Evolutionary conservation across 2,329 filamentous ascomycete species (phyloP).

Genomic region (Coleophoma crateriformis): DNA sequence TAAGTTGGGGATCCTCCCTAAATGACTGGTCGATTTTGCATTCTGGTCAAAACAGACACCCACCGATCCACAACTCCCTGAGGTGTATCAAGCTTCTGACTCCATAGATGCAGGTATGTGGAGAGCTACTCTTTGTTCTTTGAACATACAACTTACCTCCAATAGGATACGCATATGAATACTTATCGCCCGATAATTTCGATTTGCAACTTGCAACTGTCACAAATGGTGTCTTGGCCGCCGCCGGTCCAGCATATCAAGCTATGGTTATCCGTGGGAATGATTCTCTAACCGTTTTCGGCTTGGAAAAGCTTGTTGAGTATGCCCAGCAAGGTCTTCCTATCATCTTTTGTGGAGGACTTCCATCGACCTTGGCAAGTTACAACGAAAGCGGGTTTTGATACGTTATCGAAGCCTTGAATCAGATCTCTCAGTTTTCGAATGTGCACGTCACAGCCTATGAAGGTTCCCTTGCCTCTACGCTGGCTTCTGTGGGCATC

Average conservation of each 20-base stretch:
- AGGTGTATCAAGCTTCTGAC: neutral
- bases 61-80: neutral
- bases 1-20: neutral
- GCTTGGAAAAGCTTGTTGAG: constrained; percentile 26
- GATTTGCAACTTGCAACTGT: constrained; percentile 31
- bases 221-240: constrained; percentile 29
- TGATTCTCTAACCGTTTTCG: constrained; percentile 30
- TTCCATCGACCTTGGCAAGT: constrained; percentile 20
- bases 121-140: neutral
- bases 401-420: constrained; percentile 16
- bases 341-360: constrained; percentile 33
- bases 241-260: constrained; percentile 33
- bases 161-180: constrained; percentile 26
- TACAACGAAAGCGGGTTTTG: constrained; percentile 9
- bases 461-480: constrained; percentile 23
- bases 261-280: constrained; percentile 33
- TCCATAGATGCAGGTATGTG: neutral
- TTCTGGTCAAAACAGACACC: neutral
- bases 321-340: constrained; percentile 34
- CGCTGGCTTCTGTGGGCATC: constrained; percentile 26
- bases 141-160: neutral
- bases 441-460: constrained; percentile 30
- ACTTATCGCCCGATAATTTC: constrained; percentile 39
- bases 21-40: constrained; percentile 20
- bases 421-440: constrained; percentile 14